Evolutionary conservation across 495 filamentous ascomycete species (phyloP).

Genomic region (Hypomontagnella monticulosa): DNA sequence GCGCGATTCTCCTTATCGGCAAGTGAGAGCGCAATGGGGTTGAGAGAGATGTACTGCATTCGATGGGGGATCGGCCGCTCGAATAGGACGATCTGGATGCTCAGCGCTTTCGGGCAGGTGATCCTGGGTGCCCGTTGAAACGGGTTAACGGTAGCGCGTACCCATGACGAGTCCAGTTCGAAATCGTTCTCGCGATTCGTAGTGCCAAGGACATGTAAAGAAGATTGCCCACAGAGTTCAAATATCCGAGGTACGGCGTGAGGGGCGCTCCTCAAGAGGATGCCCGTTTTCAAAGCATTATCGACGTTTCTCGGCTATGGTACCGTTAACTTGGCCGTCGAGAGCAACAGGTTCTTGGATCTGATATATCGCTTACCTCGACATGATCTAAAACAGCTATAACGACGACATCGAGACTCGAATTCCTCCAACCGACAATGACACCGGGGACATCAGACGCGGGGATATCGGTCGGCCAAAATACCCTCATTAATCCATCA

Average conservation of each 20-base stretch:
- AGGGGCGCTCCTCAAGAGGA: conserved; percentile 82
- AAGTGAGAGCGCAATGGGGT: conserved; percentile 87
- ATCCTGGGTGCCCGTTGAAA: conserved; percentile 71
- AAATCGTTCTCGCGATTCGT: conserved; percentile 67
- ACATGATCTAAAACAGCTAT: conserved; percentile 89
- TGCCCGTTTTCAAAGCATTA: conserved; percentile 83
- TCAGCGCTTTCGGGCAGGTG: conserved; percentile 71
- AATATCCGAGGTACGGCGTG: conserved; percentile 85
- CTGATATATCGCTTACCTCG: conserved; percentile 67
- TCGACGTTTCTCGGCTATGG: conserved; percentile 75
- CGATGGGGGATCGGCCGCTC: conserved; percentile 82
- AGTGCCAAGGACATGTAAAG: conserved; percentile 86
- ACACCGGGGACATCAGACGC: conserved; percentile 78
- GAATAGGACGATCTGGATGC: conserved; percentile 88
- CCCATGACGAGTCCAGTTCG: conserved; percentile 72
- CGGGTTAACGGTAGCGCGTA: conserved; percentile 71
- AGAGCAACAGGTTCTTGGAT: not conserved
- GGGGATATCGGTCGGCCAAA: conserved; percentile 92
- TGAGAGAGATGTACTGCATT: conserved; percentile 97
- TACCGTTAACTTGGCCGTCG: conserved; percentile 16
- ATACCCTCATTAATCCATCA: conserved; percentile 96
- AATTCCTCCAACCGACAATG: conserved; percentile 96
- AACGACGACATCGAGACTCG: conserved; percentile 87
- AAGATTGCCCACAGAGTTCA: conserved; percentile 80
- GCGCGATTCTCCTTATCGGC: conserved; percentile 71